These are phyloP conservation scores for Hyphodiscus hymeniophilus DNA, from an alignment of 495 filamentous ascomycete genomes.

Conservation along the genomic window DNA sequence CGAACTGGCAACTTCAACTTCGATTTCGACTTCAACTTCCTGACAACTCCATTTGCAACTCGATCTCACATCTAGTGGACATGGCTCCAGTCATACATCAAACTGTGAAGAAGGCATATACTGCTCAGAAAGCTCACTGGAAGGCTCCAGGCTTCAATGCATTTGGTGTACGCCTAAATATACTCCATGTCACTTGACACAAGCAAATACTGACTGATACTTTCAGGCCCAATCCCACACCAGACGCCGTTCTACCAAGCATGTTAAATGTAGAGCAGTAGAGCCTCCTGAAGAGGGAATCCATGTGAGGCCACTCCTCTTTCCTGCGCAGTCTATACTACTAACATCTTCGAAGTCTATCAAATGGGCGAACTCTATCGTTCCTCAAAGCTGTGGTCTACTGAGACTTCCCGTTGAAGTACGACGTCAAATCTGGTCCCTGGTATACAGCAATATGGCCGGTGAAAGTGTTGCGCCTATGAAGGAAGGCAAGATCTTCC, in stretches of 20 bases:
- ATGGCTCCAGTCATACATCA: too few species aligned
- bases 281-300: constrained; percentile 10
- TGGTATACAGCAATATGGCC: background rate
- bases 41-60: too few species aligned
- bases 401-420: constrained; percentile 7
- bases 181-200: background rate
- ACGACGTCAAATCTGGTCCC: constrained; percentile 1
- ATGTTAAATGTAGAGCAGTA: background rate
- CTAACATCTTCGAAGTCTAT: constrained; percentile 3
- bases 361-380: constrained; percentile 5
- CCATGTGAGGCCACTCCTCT: background rate
- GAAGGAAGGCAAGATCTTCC: constrained; percentile 7
- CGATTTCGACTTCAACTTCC: too few species aligned
- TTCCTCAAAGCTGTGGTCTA: constrained; percentile 1
- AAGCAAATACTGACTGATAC: background rate
- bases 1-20: too few species aligned
- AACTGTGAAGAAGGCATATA: too few species aligned
- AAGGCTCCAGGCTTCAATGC: constrained; percentile 8
- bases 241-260: background rate
- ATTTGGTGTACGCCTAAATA: constrained; percentile 6
- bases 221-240: background rate
- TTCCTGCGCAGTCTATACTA: background rate
- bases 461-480: background rate
- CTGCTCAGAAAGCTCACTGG: background rate
- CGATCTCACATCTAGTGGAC: too few species aligned